These are phyloP conservation scores for Meyerozyma elateridarum DNA, from an alignment of 1,139 yeast genomes.

Conservation along the genomic window DNA sequence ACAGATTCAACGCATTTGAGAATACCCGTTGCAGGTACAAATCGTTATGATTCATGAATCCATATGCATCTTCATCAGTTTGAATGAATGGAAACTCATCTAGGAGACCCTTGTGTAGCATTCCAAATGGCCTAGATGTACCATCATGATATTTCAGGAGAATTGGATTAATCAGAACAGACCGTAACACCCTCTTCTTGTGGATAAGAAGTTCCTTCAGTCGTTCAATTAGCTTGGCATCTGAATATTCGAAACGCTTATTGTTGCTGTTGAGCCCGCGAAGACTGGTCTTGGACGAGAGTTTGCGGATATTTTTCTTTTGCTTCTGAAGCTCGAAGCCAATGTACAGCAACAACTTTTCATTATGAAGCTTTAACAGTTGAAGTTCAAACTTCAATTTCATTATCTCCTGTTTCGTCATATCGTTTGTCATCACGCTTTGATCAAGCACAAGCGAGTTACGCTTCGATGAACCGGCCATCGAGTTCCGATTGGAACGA, in stretches of 20 bases:
- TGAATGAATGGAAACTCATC: constrained; percentile 12
- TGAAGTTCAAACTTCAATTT: constrained; percentile 51
- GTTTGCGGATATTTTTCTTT: constrained; percentile 38
- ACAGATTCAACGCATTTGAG: constrained; percentile 26
- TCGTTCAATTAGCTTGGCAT: constrained; percentile 47
- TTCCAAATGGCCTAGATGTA: constrained; percentile 11
- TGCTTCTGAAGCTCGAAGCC: constrained; percentile 54
- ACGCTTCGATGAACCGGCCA: constrained; percentile 30
- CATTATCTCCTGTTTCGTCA: constrained; percentile 47
- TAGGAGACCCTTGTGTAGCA: constrained; percentile 19
- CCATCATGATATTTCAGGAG: constrained; percentile 24
- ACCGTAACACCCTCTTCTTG: constrained; percentile 41
- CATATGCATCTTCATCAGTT: constrained; percentile 31
- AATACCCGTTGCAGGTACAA: constrained; percentile 27
- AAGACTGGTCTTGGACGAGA: constrained; percentile 34
- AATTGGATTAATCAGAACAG: constrained; percentile 42
- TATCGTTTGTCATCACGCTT: constrained; percentile 27
- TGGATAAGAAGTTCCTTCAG: constrained; percentile 39
- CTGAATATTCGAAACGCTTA: constrained; percentile 44
- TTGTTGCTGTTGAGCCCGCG: constrained; percentile 14
- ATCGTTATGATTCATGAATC: constrained; percentile 30
- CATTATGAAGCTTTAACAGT: constrained; percentile 51
- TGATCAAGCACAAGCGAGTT: constrained; percentile 33
- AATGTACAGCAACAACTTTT: constrained; percentile 51
- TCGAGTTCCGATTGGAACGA: constrained; percentile 21